Conservation (phyloP, 2,329 filamentous ascomycete genomes). For the Teratosphaeria pseudoeucalypti region DNA sequence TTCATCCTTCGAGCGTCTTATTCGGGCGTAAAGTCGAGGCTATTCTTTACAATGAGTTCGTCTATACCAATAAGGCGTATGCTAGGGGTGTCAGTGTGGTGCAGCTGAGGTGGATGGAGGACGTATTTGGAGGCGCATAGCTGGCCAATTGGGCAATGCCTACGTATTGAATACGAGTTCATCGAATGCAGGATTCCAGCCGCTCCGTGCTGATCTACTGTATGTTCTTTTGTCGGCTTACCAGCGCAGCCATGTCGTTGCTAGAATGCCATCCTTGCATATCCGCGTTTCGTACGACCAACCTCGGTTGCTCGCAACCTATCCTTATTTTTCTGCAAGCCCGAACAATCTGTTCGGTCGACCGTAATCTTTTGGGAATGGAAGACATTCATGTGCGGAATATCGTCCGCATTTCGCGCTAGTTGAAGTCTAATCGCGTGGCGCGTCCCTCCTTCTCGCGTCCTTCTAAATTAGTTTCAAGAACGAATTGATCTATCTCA, state of each 20-base stretch:
- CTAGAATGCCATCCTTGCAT: too few relatives aligned
- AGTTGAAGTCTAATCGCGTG: neutral
- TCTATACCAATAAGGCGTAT: slow-evolving; percentile 55
- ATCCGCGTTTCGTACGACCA: too few relatives aligned
- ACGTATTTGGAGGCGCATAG: neutral
- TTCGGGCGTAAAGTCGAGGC: slow-evolving; percentile 52
- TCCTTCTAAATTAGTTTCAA: neutral
- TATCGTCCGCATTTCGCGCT: neutral
- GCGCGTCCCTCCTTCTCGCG: neutral
- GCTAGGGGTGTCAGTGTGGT: slow-evolving; percentile 52
- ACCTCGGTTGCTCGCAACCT: too few relatives aligned
- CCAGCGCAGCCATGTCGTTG: too few relatives aligned
- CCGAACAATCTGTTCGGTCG: too few relatives aligned
- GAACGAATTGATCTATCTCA: neutral
- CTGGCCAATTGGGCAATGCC: neutral
- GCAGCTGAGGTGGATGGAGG: slow-evolving; percentile 52
- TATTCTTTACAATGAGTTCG: slow-evolving; percentile 56
- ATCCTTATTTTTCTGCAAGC: too few relatives aligned
- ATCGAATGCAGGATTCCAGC: too few relatives aligned
- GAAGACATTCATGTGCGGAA: neutral
- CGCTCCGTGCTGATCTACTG: too few relatives aligned
- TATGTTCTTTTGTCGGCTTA: too few relatives aligned
- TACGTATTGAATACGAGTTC: neutral
- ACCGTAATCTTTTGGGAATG: neutral
- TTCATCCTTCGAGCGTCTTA: slow-evolving; percentile 52